Evolutionary conservation across 805 yeast genomes (phyloP), one percentile per base, ranked within the genome.

Genomic region (Teunomyces aglyptinius): DNA sequence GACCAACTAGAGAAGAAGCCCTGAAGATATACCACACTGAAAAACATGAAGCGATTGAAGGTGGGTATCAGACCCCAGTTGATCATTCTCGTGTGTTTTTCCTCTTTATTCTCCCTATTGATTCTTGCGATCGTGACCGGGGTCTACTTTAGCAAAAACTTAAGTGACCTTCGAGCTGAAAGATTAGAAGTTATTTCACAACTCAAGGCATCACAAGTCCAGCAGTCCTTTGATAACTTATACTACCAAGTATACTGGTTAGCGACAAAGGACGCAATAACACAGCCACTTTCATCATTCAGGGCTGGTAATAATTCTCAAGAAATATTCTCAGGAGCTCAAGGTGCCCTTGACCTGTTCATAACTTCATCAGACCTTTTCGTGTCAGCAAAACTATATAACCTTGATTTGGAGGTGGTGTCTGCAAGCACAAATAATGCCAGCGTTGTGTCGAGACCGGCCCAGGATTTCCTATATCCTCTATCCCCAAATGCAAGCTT

Each of bases 51-150:
- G 51, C 62, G 65, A 51, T 61, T 79, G 35, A 76, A 78, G 46
- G 70, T 89, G 38, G 86, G 92, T 36, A 81, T 89, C 47, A 69
- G 89, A 56, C 82, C 89, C 19, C 96, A 89, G 69, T 79, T 89
- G 43, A 83, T 86, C 43, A 75, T 80, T 4, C 68, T 88, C 26
- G 95, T 88, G 51, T 71, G 86, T 45, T 66, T 84, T 45, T 85
- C 87, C 33, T 83, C 92, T 8, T 67, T 85, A 32, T 68, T 84
- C 44, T 86, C 95, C 1, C 71, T 90, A 41, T 72, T 85, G 24
- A 81, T 88, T 1, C 66, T 90, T 38, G 90, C 94, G 5, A 71
- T 86, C 16, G 89, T 86, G 19, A 80, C 89, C 7, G 94, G 73
- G 42, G 78, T 85, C 3, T 87, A 87, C 63, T 88, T 86, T 62